Evolutionary conservation across 2,329 filamentous ascomycete genomes (phyloP).

Genomic region (Hymenoscyphus linearis): DNA sequence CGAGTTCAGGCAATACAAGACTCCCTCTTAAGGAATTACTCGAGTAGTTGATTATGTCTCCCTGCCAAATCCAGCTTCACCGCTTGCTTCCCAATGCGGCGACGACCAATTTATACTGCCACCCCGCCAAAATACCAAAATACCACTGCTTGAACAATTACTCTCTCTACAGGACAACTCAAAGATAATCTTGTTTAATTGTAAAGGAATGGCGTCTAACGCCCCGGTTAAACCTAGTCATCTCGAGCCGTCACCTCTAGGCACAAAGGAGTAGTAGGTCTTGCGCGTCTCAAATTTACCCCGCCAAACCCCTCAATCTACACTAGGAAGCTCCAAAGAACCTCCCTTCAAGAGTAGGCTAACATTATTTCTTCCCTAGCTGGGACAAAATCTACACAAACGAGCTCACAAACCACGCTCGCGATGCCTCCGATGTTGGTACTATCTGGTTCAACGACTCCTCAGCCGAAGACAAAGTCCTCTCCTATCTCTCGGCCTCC

Average conservation of each 20-base stretch:
- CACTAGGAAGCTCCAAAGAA: not conserved
- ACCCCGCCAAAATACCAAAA: not conserved
- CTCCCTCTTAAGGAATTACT: too few species aligned
- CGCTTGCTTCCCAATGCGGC: not conserved
- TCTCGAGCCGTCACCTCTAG: conserved; percentile 70
- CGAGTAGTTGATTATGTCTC: too few species aligned
- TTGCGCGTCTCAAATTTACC: not conserved
- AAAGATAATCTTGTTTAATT: not conserved
- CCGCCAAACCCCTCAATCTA: not conserved
- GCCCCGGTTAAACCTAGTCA: conserved; percentile 48
- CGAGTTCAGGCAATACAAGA: too few species aligned
- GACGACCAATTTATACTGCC: not conserved
- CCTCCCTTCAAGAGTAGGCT: not conserved
- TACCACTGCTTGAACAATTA: not conserved
- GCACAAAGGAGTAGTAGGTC: conserved; percentile 83
- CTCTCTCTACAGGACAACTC: not conserved
- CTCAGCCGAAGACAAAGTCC: conserved; percentile 75
- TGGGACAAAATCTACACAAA: conserved; percentile 71
- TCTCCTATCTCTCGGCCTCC: conserved; percentile 47
- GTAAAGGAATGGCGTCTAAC: conserved; percentile 17
- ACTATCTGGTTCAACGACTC: conserved; percentile 97
- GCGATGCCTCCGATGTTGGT: conserved; percentile 72
- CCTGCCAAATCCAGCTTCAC: conserved; percentile 2
- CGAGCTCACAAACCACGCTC: conserved; percentile 65
- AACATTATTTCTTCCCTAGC: conserved; percentile 38